Evolutionary conservation across 345 rosid genomes (phyloP).

Genomic region (Pistacia atlantica): DNA sequence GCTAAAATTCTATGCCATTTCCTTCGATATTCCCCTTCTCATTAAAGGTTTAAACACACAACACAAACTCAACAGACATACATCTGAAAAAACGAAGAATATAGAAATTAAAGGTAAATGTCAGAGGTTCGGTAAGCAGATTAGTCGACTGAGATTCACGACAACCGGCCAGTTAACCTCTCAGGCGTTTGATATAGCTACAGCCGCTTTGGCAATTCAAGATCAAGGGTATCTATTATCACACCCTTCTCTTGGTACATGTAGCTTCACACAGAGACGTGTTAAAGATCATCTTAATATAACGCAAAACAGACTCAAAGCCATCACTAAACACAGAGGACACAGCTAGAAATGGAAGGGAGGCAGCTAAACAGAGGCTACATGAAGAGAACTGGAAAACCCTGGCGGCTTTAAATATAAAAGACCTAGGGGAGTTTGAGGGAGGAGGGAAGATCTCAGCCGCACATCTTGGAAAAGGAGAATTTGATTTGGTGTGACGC

Average conservation of each 20-base stretch:
- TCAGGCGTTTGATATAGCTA: conserved; percentile 50
- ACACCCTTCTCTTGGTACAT: conserved; percentile 69
- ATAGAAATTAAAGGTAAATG: conserved; percentile 15
- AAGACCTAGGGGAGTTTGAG: neutral
- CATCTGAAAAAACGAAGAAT: neutral
- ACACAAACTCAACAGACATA: no score
- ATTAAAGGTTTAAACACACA: neutral
- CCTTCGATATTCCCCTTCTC: conserved; percentile 48
- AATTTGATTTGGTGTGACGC: neutral
- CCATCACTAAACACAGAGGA: neutral
- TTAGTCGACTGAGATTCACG: conserved; percentile 49
- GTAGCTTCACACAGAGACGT: conserved; percentile 31
- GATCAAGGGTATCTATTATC: conserved; percentile 37
- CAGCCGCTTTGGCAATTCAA: conserved; percentile 73
- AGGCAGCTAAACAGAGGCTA: no score
- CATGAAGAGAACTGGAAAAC: neutral
- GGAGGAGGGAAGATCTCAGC: conserved; percentile 8
- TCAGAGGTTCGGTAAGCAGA: conserved; percentile 96
- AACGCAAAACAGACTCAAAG: neutral
- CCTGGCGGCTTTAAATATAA: neutral
- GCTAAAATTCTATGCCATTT: conserved; percentile 38
- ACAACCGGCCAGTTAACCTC: conserved; percentile 85
- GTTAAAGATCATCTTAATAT: neutral
- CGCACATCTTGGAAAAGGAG: neutral
- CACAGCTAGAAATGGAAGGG: neutral